Evolutionary conservation across 148 eudicot genomes (phyloP).

Genomic region (Agrostemma githago): DNA sequence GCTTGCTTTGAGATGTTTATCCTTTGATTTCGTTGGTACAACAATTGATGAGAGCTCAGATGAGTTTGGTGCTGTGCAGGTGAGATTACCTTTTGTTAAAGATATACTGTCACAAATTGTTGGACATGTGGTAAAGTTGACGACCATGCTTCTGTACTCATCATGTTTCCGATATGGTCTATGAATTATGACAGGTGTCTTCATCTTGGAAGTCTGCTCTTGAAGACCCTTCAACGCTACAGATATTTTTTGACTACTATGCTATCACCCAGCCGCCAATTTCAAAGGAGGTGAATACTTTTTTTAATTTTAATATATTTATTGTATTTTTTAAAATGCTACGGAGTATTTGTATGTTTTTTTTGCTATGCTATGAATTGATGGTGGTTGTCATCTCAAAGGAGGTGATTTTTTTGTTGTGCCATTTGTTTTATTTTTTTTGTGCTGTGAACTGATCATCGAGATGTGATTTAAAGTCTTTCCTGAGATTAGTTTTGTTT

Average conservation of each 20-base stretch:
- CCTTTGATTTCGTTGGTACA: constrained; percentile 90
- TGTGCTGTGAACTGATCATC: too few relatives aligned
- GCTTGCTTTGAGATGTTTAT: constrained; percentile 75
- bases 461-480: too few relatives aligned
- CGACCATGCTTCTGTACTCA: not conserved
- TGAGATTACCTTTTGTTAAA: constrained; percentile 15
- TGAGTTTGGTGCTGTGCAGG: constrained; percentile 95
- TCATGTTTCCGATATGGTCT: constrained; percentile 15
- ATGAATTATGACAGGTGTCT: constrained; percentile 54
- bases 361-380: not conserved
- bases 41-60: constrained; percentile 93
- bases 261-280: constrained; percentile 70
- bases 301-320: too few relatives aligned
- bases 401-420: too few relatives aligned
- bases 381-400: not conserved
- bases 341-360: not conserved
- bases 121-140: constrained; percentile 6
- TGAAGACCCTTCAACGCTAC: constrained; percentile 78
- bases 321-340: not conserved
- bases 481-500: too few relatives aligned
- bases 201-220: constrained; percentile 74
- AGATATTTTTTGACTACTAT: constrained; percentile 88
- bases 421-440: too few relatives aligned
- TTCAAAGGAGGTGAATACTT: constrained; percentile 73
- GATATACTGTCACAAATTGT: constrained; percentile 2